A percentile compares a stretch with the other conserved stretches of the same genome.
Evolutionary conservation across 768 basidiomycete species (phyloP).

Genomic region (Lactifluus piperatus): DNA sequence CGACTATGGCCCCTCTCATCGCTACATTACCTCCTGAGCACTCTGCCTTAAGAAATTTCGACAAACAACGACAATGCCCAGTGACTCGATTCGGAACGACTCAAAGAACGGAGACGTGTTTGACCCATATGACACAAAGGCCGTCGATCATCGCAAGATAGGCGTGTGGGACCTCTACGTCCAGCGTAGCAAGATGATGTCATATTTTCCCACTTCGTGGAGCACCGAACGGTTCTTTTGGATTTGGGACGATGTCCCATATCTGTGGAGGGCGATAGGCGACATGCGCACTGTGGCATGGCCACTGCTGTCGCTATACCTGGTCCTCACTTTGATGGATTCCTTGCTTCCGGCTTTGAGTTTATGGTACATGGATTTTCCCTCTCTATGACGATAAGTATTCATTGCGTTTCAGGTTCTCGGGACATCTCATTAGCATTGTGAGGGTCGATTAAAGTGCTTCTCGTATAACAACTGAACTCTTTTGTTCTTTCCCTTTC

Average conservation of each 20-base stretch:
- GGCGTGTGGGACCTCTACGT: constrained; percentile 79
- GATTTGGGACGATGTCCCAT: constrained; percentile 45
- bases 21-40: too few species aligned
- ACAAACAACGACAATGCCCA: background rate
- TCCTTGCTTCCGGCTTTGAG: constrained; percentile 8
- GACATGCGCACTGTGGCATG: constrained; percentile 8
- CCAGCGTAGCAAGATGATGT: constrained; percentile 37
- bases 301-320: constrained; percentile 3
- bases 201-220: constrained; percentile 31
- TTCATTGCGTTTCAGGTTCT: constrained; percentile 3
- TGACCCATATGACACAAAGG: background rate
- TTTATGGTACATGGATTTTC: background rate
- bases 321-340: background rate
- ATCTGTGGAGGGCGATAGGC: constrained; percentile 50
- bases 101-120: background rate
- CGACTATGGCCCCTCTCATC: too few species aligned
- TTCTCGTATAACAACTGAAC: background rate
- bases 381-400: background rate
- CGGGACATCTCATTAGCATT: constrained; percentile 10
- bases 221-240: constrained; percentile 40
- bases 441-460: constrained; percentile 19
- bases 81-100: too few species aligned
- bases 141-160: constrained; percentile 47
- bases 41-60: too few species aligned
- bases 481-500: background rate